phyloP scores from a whole-genome alignment of 139 green algal genomes.

The Chlamydomonas schloesseri region DNA sequence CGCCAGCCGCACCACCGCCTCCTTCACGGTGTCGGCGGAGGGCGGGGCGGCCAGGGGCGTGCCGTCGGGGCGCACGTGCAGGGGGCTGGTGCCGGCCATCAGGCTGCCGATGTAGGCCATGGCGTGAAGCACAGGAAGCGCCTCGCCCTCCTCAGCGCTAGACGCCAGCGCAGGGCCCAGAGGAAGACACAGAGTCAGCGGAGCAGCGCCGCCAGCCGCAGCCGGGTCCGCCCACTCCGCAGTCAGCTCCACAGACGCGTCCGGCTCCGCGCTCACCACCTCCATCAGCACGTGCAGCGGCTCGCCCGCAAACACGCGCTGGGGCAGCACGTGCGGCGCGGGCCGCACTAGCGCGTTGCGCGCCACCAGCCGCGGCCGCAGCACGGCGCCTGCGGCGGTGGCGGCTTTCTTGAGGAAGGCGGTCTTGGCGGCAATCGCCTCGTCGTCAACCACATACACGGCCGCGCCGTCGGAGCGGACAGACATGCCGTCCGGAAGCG shows the following conservation, averaged over 20 bases:
- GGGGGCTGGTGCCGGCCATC: slow-evolving; percentile 27
- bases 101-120: slow-evolving; percentile 50
- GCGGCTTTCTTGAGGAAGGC: slow-evolving; percentile 43
- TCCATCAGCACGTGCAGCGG: too few relatives aligned
- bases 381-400: background rate
- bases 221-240: too few relatives aligned
- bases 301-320: too few relatives aligned
- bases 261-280: too few relatives aligned
- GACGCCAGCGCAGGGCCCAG: too few relatives aligned
- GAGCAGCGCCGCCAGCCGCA: too few relatives aligned
- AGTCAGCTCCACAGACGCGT: too few relatives aligned
- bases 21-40: slow-evolving; percentile 14
- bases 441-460: slow-evolving; percentile 52
- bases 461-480: slow-evolving; percentile 15
- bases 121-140: slow-evolving; percentile 50
- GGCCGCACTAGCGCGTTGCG: too few relatives aligned
- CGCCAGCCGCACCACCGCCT: slow-evolving; percentile 29
- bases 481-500: slow-evolving; percentile 48
- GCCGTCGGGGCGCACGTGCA: too few relatives aligned
- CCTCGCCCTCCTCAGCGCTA: slow-evolving; percentile 18
- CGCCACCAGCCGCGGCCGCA: too few relatives aligned
- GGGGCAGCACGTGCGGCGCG: too few relatives aligned
- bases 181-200: too few relatives aligned
- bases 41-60: background rate
- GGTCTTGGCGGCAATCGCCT: slow-evolving; percentile 46